Evolutionary conservation across 2,329 filamentous ascomycete species (phyloP).

Genomic region (Pseudocercospora cruenta): DNA sequence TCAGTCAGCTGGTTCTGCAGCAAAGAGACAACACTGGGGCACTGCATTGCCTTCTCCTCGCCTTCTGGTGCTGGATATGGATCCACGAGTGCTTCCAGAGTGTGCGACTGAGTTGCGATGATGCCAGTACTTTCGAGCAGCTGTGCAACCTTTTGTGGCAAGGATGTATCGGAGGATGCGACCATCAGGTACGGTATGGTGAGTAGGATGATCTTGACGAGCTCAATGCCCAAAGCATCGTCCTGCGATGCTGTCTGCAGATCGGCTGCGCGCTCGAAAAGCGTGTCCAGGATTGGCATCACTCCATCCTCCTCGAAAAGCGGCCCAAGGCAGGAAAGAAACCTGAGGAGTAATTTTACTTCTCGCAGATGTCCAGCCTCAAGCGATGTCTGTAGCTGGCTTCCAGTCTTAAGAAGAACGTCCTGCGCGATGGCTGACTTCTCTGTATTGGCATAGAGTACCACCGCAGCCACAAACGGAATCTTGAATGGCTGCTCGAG

Average conservation of each 20-base stretch:
- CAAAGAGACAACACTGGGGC: slow-evolving; percentile 75
- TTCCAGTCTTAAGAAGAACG: slow-evolving; percentile 66
- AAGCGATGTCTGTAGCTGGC: slow-evolving; percentile 68
- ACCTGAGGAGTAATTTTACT: slow-evolving; percentile 87
- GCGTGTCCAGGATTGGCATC: slow-evolving; percentile 80
- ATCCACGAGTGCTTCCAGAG: slow-evolving; percentile 82
- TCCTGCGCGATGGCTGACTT: slow-evolving; percentile 75
- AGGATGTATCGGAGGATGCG: slow-evolving; percentile 65
- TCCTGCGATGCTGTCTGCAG: slow-evolving; percentile 91
- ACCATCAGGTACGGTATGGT: slow-evolving; percentile 90
- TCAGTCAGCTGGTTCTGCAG: slow-evolving; percentile 83
- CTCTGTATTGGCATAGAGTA: slow-evolving; percentile 76
- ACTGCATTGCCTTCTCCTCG: slow-evolving; percentile 63
- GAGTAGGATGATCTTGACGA: slow-evolving; percentile 94
- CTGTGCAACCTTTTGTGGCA: slow-evolving; percentile 73
- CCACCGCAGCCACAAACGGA: slow-evolving; percentile 85
- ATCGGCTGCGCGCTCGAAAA: slow-evolving; percentile 91
- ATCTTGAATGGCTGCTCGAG: slow-evolving; percentile 96
- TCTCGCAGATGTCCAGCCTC: slow-evolving; percentile 80
- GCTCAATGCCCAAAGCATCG: slow-evolving; percentile 77
- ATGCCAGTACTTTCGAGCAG: slow-evolving; percentile 94
- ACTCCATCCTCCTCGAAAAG: slow-evolving; percentile 82
- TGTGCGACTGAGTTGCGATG: slow-evolving; percentile 85
- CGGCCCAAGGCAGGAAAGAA: slow-evolving; percentile 82
- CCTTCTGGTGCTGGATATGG: slow-evolving; percentile 69